Evolutionary conservation across 208 protist species (phyloP).

Genomic region (Trypanosoma cruzi): DNA sequence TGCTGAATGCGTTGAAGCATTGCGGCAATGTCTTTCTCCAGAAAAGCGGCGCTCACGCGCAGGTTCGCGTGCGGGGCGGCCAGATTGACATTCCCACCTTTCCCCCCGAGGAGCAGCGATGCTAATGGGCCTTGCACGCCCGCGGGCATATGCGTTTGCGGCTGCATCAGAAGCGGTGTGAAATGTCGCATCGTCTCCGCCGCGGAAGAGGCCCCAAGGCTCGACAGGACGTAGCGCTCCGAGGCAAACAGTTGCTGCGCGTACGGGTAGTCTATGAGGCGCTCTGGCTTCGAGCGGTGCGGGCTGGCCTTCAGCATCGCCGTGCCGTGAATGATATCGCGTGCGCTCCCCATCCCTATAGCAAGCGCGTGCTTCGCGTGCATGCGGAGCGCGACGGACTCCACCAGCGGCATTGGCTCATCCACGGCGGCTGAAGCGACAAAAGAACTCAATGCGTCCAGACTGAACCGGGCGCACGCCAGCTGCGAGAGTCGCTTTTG

Average conservation of each 20-base stretch:
- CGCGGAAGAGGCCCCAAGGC: conserved; percentile 37
- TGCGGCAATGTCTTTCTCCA: conserved; percentile 57
- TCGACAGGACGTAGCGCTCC: conserved; percentile 48
- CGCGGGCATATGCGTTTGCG: not conserved
- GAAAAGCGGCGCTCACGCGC: conserved; percentile 30
- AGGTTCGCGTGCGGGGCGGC: conserved; percentile 71
- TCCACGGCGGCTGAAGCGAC: conserved; percentile 21
- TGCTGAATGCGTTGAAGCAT: conserved; percentile 40
- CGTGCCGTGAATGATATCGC: conserved; percentile 46
- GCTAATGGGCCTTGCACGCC: conserved; percentile 13
- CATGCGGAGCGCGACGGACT: conserved; percentile 59
- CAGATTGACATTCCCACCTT: conserved; percentile 31
- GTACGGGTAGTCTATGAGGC: conserved; percentile 73
- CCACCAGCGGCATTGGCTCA: conserved; percentile 36
- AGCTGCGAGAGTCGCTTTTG: conserved; percentile 73
- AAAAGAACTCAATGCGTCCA: conserved; percentile 62
- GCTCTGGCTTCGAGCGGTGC: conserved; percentile 51
- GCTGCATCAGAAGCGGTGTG: conserved; percentile 34
- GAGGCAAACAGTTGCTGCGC: conserved; percentile 41
- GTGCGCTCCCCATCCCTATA: conserved; percentile 45
- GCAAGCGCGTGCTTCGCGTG: conserved; percentile 70
- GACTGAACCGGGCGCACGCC: conserved; percentile 56
- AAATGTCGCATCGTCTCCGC: conserved; percentile 49
- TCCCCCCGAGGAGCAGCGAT: conserved; percentile 26
- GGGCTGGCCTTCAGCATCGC: conserved; percentile 30